Base-by-base conservation (phyloP, 2,329 filamentous ascomycete genomes). In the Colletotrichum falcatum region DNA sequence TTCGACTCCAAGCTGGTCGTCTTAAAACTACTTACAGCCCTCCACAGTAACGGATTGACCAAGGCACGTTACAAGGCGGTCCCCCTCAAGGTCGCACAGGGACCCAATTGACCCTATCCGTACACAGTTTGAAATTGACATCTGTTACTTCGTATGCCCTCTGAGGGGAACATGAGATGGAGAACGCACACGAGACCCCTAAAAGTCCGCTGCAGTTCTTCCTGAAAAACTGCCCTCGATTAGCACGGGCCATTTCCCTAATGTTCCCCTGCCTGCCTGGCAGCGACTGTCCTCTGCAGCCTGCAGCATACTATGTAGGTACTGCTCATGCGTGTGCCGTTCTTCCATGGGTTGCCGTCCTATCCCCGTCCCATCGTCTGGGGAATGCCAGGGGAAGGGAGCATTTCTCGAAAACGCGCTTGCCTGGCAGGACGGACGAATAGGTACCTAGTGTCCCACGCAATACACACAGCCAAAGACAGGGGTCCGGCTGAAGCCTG, bases 341-440 rank as follows among this genome's bases (percentile, higher is more conserved):
- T 44, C 35, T 63, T 54, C 48, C 48, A 30, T 33, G 18, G 46
- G 49, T 37, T 63, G 61, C 37, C 53, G 61, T 60, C 61, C 51
- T 23, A 62, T 33, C 49, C 64, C 58, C 39, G 30, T 44, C 46
- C 48, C 26, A 26, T 54, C 35, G 60, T 62, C 60, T 44, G 18
- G 35, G 44, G 23, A 16, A 35, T 35, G 51, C 20, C 4, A 6
- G 44, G 23, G 28, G 30, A 28, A 23, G 18, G 28, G 18, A 44
- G 16, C 56, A 18, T 33, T 46, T 54, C 51, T 48, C 26, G 11
- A 35, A 26, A 44, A 28, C 18, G 16, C 26, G 28, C 49, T 33
- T 54, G 30, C 28, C 26, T 28, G 26, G 7, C 33, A 39, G 42
- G 42, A 58, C 54, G 8, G 42, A 44, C 7, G 18, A 44, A 49